These are phyloP conservation scores for Moricandia arvensis DNA, from an alignment of 345 rosid genomes.

Conservation along the genomic window DNA sequence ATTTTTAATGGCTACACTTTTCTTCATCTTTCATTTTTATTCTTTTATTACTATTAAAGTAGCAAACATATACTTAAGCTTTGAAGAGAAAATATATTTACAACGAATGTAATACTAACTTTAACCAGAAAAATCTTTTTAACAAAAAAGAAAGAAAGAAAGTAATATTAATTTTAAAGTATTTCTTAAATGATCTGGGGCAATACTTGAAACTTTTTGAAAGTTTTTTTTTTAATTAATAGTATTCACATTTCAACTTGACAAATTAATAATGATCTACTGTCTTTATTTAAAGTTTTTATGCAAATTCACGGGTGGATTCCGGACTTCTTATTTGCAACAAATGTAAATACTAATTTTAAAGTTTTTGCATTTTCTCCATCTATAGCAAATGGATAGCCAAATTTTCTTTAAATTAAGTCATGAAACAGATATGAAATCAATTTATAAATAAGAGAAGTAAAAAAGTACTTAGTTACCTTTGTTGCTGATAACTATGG, in stretches of 20 bases:
- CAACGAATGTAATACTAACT: neutral
- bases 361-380: neutral
- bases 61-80: too few species aligned
- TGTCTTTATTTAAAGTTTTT: too few species aligned
- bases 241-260: too few species aligned
- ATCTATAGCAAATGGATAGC: neutral
- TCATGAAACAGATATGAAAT: too few species aligned
- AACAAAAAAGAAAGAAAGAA: neutral
- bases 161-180: neutral
- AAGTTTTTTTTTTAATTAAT: too few species aligned
- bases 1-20: neutral
- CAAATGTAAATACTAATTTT: neutral
- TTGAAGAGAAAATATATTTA: too few species aligned
- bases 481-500: neutral
- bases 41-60: neutral
- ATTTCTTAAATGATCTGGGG: neutral
- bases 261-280: too few species aligned
- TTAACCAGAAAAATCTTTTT: too few species aligned
- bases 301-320: neutral
- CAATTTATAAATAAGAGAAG: neutral
- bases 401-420: neutral
- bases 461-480: neutral
- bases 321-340: neutral
- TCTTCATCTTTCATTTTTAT: neutral
- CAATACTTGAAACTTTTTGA: neutral